phyloP scores from a whole-genome alignment of 2,329 filamentous ascomycete species.

The Zymoseptoria ardabiliae region DNA sequence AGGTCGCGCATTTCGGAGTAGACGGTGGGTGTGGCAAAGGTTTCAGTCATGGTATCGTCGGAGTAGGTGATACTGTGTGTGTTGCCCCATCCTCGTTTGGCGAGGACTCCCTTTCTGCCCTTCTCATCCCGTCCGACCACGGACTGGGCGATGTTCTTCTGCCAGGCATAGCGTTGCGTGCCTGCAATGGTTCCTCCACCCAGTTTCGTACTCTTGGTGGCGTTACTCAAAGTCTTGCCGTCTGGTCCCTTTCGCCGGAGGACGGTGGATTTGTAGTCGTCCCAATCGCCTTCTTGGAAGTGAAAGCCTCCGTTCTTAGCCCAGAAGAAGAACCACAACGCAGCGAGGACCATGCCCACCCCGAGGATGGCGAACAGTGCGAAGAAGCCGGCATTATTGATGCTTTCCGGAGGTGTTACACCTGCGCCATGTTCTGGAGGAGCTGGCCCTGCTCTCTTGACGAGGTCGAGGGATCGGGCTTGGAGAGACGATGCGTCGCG shows the following conservation, averaged over 20 bases:
- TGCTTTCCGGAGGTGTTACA: slow-evolving; percentile 29
- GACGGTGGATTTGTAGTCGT: slow-evolving; percentile 96
- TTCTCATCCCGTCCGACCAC: slow-evolving; percentile 42
- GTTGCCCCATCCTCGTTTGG: slow-evolving; percentile 34
- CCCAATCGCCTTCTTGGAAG: slow-evolving; percentile 83
- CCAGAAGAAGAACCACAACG: slow-evolving; percentile 99
- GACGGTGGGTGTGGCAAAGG: slow-evolving; percentile 23
- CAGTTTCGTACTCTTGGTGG: slow-evolving; percentile 71
- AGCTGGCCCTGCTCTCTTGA: neutral
- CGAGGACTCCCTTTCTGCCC: slow-evolving; percentile 31
- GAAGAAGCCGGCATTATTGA: slow-evolving; percentile 59
- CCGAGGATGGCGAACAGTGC: slow-evolving; percentile 80
- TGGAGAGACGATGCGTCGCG: neutral
- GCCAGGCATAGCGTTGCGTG: slow-evolving; percentile 53
- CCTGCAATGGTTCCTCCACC: slow-evolving; percentile 69
- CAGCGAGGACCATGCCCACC: slow-evolving; percentile 62
- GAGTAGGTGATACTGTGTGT: slow-evolving; percentile 37
- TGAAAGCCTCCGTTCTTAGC: slow-evolving; percentile 92
- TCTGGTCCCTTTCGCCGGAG: slow-evolving; percentile 82
- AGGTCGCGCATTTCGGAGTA: slow-evolving; percentile 28
- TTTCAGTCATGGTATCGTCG: slow-evolving; percentile 36
- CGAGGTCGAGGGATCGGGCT: slow-evolving; percentile 12
- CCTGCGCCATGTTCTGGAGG: slow-evolving; percentile 28
- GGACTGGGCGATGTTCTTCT: slow-evolving; percentile 27
- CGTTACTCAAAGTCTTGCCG: slow-evolving; percentile 75